phyloP scores from a whole-genome alignment of 495 filamentous ascomycete genomes.

The Hyaloscypha bicolor region DNA sequence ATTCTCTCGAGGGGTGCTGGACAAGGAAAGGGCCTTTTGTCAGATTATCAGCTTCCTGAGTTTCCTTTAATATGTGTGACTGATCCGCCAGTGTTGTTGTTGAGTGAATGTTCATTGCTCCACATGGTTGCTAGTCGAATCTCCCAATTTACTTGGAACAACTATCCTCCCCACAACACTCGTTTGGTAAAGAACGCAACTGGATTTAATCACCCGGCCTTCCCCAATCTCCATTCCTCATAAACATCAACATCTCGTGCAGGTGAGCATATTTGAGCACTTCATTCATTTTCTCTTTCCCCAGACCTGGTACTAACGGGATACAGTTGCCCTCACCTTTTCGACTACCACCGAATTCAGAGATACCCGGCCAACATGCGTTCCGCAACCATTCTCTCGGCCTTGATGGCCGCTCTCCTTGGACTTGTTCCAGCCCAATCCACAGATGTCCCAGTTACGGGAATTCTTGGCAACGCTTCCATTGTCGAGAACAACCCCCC shows the following conservation, averaged over 20 bases:
- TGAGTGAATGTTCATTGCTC: not conserved
- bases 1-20: not conserved
- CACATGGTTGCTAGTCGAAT: not conserved
- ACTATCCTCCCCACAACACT: not conserved
- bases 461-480: conserved; percentile 54
- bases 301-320: not conserved
- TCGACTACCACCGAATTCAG: not conserved
- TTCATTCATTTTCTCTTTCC: not conserved
- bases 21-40: not conserved
- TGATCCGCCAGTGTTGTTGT: not conserved
- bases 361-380: conserved; percentile 40
- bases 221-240: not conserved
- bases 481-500: conserved; percentile 63
- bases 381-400: conserved; percentile 38
- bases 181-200: not conserved
- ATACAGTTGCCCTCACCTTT: not conserved
- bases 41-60: not conserved
- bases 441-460: conserved; percentile 38
- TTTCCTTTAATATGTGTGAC: not conserved
- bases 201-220: not conserved
- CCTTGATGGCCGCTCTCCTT: conserved; percentile 42
- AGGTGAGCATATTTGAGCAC: not conserved
- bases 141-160: not conserved
- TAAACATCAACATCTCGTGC: not conserved
- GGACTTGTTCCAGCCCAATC: conserved; percentile 45